phyloP scores from a whole-genome alignment of 2,329 filamentous ascomycete genomes.

The Xylaria multiplex region DNA sequence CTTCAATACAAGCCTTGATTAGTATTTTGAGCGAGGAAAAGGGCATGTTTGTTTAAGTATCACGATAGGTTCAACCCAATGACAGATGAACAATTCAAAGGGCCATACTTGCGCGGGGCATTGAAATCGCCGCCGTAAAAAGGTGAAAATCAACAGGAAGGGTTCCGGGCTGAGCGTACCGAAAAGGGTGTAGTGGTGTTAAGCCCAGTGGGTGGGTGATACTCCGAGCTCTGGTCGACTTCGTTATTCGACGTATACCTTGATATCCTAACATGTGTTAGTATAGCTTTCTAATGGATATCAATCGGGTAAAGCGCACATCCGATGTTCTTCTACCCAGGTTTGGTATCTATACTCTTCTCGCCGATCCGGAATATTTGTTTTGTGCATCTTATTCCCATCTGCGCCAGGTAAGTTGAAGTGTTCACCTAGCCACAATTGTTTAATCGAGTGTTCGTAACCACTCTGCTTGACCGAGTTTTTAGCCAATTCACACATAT shows the following conservation, averaged over 20 bases:
- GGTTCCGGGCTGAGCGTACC: constrained; percentile 18
- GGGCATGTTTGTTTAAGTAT: background rate
- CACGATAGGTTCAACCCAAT: background rate
- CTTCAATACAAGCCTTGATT: constrained; percentile 45
- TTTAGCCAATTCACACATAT: constrained; percentile 98
- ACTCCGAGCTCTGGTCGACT: constrained; percentile 41
- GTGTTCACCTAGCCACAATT: constrained; percentile 86
- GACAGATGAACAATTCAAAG: background rate
- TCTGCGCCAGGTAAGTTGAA: constrained; percentile 81
- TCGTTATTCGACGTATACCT: constrained; percentile 45
- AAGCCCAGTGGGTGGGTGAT: constrained; percentile 34
- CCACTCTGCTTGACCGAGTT: constrained; percentile 95
- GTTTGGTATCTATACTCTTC: constrained; percentile 92
- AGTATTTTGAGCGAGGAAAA: background rate
- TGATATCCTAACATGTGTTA: constrained; percentile 42
- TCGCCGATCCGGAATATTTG: constrained; percentile 92
- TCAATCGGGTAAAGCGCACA: constrained; percentile 66
- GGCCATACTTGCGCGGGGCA: background rate
- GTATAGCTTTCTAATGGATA: background rate
- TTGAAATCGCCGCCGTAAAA: background rate
- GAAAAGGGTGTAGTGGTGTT: constrained; percentile 43
- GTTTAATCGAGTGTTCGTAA: constrained; percentile 88
- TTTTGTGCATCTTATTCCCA: constrained; percentile 94
- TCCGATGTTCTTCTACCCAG: constrained; percentile 80
- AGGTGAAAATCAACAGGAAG: constrained; percentile 1